These are phyloP conservation scores for Suhomyces guaymorum DNA, from an alignment of 1,139 yeast species.

Conservation along the genomic window DNA sequence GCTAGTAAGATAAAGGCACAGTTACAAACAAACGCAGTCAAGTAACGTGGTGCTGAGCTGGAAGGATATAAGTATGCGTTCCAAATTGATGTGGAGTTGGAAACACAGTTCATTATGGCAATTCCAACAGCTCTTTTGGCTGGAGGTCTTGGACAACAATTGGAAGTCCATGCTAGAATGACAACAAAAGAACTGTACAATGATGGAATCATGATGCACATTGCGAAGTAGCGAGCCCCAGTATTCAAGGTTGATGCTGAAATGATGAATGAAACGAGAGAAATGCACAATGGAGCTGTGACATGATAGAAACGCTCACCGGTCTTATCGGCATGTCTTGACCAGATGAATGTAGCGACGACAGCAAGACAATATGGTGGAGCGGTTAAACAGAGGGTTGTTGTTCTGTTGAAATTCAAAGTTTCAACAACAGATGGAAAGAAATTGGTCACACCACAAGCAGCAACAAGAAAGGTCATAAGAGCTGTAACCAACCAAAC, in stretches of 20 bases:
- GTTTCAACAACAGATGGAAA: conserved; percentile 63
- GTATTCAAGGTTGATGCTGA: conserved; percentile 56
- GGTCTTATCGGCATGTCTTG: conserved; percentile 57
- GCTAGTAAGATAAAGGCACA: conserved; percentile 48
- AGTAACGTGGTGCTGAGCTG: conserved; percentile 44
- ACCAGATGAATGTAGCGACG: conserved; percentile 53
- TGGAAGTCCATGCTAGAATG: conserved; percentile 58
- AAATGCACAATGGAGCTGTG: conserved; percentile 42
- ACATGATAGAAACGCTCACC: conserved; percentile 60
- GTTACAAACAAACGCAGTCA: conserved; percentile 50
- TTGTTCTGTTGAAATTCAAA: conserved; percentile 48
- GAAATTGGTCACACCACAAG: conserved; percentile 59
- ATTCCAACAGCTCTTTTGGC: conserved; percentile 54
- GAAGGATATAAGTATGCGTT: conserved; percentile 51
- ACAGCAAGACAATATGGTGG: conserved; percentile 63
- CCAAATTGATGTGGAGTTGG: conserved; percentile 57
- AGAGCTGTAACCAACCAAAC: conserved; percentile 49
- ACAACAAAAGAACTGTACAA: conserved; percentile 58
- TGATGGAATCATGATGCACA: conserved; percentile 63
- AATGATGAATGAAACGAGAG: conserved; percentile 53
- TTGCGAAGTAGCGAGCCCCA: conserved; percentile 61
- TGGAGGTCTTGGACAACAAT: conserved; percentile 52
- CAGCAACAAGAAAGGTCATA: conserved; percentile 54
- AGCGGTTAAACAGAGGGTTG: conserved; percentile 57
- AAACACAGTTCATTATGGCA: conserved; percentile 52